Evolutionary conservation across 805 yeast species (phyloP).

Genomic region (Metschnikowia koreensis): DNA sequence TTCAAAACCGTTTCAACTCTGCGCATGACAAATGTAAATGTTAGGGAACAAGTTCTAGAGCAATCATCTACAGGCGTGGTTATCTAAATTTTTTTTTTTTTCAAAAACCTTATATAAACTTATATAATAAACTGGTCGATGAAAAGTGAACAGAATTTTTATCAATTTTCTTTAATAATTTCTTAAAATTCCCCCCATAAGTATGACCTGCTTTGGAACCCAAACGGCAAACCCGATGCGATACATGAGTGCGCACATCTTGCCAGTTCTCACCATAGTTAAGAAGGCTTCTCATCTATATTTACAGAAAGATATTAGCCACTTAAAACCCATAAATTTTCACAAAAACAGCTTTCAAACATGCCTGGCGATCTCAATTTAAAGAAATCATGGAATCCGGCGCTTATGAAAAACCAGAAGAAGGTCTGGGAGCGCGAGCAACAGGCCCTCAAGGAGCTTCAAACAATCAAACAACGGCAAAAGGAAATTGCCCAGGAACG

Average conservation of each 20-base stretch:
- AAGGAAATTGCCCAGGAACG: constrained; percentile 62
- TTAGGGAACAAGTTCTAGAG: no score
- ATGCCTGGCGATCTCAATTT: constrained; percentile 80
- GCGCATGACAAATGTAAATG: no score
- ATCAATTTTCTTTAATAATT: no score
- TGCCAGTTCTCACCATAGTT: background rate
- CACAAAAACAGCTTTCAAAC: background rate
- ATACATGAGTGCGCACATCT: background rate
- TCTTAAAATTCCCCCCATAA: no score
- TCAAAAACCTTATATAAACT: no score
- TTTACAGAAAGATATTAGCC: background rate
- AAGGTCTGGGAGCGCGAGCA: constrained; percentile 84
- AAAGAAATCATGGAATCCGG: constrained; percentile 97
- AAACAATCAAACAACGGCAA: constrained; percentile 59
- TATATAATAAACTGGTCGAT: no score
- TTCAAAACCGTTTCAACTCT: no score
- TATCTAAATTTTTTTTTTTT: no score
- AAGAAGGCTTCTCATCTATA: background rate
- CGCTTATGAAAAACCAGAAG: constrained; percentile 75
- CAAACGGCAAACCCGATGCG: constrained; percentile 3
- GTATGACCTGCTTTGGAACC: background rate
- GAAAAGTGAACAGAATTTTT: no score
- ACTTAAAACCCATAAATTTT: background rate
- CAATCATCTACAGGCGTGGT: no score
- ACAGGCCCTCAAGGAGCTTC: constrained; percentile 67